Evolutionary conservation across 305 asterid species (phyloP).

Genomic region (Caryopteris hybrid): DNA sequence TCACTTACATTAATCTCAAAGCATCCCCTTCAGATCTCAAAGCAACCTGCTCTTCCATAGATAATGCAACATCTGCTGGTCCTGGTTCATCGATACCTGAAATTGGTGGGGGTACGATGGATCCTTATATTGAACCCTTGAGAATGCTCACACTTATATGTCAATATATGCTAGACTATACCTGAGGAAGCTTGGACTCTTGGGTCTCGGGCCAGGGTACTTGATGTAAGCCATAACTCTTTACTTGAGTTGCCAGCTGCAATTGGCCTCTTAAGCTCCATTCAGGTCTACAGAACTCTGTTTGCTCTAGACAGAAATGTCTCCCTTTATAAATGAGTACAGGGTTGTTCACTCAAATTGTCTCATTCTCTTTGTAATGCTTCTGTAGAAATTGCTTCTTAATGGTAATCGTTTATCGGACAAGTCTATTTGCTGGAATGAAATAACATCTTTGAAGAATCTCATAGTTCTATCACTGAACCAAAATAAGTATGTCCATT

Average conservation of each 20-base stretch:
- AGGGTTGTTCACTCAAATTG: slow-evolving; percentile 8
- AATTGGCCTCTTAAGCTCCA: slow-evolving; percentile 43
- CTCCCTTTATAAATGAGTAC: slow-evolving; percentile 1
- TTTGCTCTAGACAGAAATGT: slow-evolving; percentile 6
- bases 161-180: slow-evolving; percentile 50
- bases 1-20: too few species aligned
- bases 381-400: slow-evolving; percentile 63
- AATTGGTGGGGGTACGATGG: slow-evolving; percentile 11
- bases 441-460: slow-evolving; percentile 55
- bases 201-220: slow-evolving; percentile 59
- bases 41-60: too few species aligned
- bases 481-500: slow-evolving; percentile 54
- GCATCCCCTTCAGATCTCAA: background rate
- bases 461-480: slow-evolving; percentile 54
- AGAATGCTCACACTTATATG: slow-evolving; percentile 23
- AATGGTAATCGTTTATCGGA: slow-evolving; percentile 51
- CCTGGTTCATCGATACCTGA: background rate
- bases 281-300: slow-evolving; percentile 49
- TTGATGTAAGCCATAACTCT: slow-evolving; percentile 68
- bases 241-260: slow-evolving; percentile 55
- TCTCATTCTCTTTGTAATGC: slow-evolving; percentile 18
- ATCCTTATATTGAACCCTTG: slow-evolving; percentile 16
- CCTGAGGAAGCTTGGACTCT: slow-evolving; percentile 76
- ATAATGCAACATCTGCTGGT: too few species aligned
- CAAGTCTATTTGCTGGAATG: slow-evolving; percentile 71